A percentile compares a stretch with the other conserved stretches of the same genome.
Evolutionary conservation across 2,329 filamentous ascomycete species (phyloP).

Genomic region (Myriosclerotinia duriaeana): DNA sequence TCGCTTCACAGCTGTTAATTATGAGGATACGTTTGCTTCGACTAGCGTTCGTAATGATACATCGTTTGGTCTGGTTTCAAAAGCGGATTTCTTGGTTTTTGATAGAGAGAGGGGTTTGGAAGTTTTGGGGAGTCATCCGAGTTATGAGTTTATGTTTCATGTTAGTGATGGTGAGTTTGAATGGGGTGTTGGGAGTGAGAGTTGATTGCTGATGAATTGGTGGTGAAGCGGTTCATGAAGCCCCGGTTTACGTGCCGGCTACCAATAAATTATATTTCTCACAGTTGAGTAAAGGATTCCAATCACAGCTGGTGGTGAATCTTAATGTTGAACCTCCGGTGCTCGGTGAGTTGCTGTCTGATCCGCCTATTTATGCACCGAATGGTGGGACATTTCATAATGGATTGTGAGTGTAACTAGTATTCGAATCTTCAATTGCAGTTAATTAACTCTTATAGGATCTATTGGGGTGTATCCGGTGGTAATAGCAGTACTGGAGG

Average conservation of each 20-base stretch:
- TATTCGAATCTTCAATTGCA: neutral
- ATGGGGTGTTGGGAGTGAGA: neutral
- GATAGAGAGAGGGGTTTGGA: neutral
- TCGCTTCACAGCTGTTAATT: neutral
- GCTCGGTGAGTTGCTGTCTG: neutral
- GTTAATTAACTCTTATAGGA: neutral
- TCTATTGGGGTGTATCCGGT: neutral
- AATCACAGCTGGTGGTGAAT: neutral
- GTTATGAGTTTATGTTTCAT: neutral
- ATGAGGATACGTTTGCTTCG: conserved; percentile 2
- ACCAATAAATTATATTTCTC: neutral
- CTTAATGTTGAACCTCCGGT: neutral
- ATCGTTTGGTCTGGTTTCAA: neutral
- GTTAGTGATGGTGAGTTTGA: neutral
- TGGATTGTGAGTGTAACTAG: neutral
- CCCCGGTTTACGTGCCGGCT: neutral
- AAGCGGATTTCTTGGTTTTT: neutral
- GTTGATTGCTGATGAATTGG: neutral
- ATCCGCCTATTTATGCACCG: neutral
- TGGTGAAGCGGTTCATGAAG: neutral
- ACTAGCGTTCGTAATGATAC: neutral
- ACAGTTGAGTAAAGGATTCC: neutral
- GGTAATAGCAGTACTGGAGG: neutral
- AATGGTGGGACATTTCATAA: neutral
- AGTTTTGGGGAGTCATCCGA: neutral